Evolutionary conservation across 2,329 filamentous ascomycete species (phyloP).

Genomic region (Daldinia eschscholtzii): DNA sequence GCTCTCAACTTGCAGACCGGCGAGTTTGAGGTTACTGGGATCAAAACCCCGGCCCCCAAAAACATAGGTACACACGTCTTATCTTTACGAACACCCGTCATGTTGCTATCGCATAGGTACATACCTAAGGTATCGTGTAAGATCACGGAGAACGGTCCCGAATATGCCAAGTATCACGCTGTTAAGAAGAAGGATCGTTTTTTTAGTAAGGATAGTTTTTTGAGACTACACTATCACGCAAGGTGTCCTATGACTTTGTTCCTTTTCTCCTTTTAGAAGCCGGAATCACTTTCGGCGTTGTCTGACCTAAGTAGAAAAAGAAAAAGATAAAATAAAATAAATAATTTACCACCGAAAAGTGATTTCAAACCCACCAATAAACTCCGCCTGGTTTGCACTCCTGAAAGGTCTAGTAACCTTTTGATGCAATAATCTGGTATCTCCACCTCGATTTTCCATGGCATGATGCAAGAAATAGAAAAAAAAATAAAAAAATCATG

Average conservation of each 20-base stretch:
- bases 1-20: background rate
- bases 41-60: background rate
- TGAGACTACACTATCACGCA: background rate
- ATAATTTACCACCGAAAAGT: background rate
- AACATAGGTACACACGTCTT: background rate
- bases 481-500: constrained; percentile 15
- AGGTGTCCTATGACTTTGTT: background rate
- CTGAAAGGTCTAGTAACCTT: constrained; percentile 45
- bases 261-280: background rate
- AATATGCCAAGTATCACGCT: background rate
- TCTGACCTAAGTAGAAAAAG: background rate
- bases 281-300: background rate
- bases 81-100: background rate
- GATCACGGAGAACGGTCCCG: background rate
- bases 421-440: constrained; percentile 44
- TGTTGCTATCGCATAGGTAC: background rate
- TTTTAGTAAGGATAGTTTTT: too few species aligned
- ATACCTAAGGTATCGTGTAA: background rate
- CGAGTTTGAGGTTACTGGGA: background rate
- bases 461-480: constrained; percentile 22
- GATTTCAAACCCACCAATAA: constrained; percentile 3
- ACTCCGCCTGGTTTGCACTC: constrained; percentile 18
- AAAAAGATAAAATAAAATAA: background rate
- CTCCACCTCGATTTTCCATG: constrained; percentile 31
- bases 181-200: background rate